phyloP scores from a whole-genome alignment of 2,329 filamentous ascomycete species.

The Neopestalotiopsis rosae region DNA sequence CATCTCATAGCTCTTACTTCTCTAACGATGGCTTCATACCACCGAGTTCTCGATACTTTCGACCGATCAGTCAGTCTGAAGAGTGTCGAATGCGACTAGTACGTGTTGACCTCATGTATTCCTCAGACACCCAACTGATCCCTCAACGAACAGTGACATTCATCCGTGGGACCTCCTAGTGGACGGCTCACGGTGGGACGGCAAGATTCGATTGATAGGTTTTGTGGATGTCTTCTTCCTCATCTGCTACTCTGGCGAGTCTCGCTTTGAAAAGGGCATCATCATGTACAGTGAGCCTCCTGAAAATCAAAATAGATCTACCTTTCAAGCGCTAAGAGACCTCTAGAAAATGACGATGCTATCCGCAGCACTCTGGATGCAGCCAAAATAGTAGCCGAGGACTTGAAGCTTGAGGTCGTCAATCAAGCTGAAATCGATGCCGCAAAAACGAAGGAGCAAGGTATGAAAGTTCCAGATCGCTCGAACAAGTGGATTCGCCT shows the following conservation, averaged over 20 bases:
- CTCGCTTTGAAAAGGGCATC: conserved; percentile 37
- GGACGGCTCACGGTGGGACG: conserved; percentile 36
- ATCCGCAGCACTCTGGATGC: too few relatives aligned
- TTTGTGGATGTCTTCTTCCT: conserved; percentile 41
- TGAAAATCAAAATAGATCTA: too few relatives aligned
- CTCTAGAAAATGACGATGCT: too few relatives aligned
- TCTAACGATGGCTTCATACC: conserved; percentile 37
- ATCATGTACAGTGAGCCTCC: conserved; percentile 32
- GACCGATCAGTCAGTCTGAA: conserved; percentile 37
- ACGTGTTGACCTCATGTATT: not conserved
- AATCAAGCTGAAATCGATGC: too few relatives aligned
- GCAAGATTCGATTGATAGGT: conserved; percentile 39
- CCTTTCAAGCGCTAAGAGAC: too few relatives aligned
- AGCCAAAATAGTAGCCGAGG: too few relatives aligned
- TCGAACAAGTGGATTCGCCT: too few relatives aligned
- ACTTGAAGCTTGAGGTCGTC: too few relatives aligned
- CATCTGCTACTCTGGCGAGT: conserved; percentile 37
- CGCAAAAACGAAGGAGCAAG: too few relatives aligned
- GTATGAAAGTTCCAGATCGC: too few relatives aligned
- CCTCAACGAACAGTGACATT: conserved; percentile 31
- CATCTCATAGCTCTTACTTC: too few relatives aligned
- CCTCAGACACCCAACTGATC: too few relatives aligned
- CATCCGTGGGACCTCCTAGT: conserved; percentile 41
- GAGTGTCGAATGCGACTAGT: conserved; percentile 38
- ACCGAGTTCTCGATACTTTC: conserved; percentile 37